Percentiles rank a stretch among this genome's conserved stretches.
Evolutionary conservation across 2,329 filamentous ascomycete species (phyloP).

Genomic region (Arthrobotrys conoides): DNA sequence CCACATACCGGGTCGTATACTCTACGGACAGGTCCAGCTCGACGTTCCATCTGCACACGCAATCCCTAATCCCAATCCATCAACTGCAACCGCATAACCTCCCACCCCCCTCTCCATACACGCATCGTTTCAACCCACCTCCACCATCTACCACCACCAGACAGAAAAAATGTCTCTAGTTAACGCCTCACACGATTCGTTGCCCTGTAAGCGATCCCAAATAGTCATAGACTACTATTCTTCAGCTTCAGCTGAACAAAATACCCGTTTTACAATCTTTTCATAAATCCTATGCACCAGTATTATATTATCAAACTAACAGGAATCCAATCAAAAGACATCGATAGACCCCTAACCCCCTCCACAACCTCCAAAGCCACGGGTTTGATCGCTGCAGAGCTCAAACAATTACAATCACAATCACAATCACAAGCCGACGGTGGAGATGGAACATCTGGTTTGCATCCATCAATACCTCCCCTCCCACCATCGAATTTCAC

Average conservation of each 20-base stretch:
- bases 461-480: slow-evolving; percentile 75
- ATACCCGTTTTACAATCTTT: too few relatives aligned
- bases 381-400: slow-evolving; percentile 78
- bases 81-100: slow-evolving; percentile 12
- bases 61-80: slow-evolving; percentile 19
- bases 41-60: slow-evolving; percentile 11
- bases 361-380: slow-evolving; percentile 77
- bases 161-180: slow-evolving; percentile 76
- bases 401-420: too few relatives aligned
- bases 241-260: slow-evolving; percentile 50
- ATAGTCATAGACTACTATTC: slow-evolving; percentile 26
- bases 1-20: neutral
- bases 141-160: neutral
- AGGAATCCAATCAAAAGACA: slow-evolving; percentile 72
- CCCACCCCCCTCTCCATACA: neutral
- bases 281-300: neutral
- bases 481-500: slow-evolving; percentile 74
- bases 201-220: slow-evolving; percentile 76
- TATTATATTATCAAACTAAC: neutral
- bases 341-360: slow-evolving; percentile 80
- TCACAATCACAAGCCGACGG: too few relatives aligned
- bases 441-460: slow-evolving; percentile 68
- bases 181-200: slow-evolving; percentile 80
- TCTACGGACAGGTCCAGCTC: neutral
- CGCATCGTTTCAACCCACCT: slow-evolving; percentile 61